phyloP scores from a whole-genome alignment of 495 filamentous ascomycete genomes.

The Cryomyces minteri region DNA sequence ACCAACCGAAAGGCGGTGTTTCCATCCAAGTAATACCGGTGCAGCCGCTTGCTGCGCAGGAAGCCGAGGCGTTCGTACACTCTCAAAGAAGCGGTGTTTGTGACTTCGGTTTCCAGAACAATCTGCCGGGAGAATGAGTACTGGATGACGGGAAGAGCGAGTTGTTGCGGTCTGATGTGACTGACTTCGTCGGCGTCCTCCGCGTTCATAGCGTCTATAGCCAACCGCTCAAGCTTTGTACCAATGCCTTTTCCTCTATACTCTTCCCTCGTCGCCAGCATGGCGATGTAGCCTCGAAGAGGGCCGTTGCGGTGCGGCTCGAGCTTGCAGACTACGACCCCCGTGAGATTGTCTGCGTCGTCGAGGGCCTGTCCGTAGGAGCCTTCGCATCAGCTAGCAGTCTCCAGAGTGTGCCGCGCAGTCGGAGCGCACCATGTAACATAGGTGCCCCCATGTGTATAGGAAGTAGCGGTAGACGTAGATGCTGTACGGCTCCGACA shows the following conservation, averaged over 20 bases:
- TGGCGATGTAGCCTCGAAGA: constrained; percentile 89
- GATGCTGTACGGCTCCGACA: constrained; percentile 98
- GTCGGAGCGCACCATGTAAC: constrained; percentile 51
- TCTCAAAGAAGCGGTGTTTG: constrained; percentile 78
- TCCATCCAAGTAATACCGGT: constrained; percentile 93
- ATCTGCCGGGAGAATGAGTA: constrained; percentile 28
- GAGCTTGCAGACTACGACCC: constrained; percentile 92
- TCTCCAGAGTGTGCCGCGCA: background rate
- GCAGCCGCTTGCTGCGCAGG: constrained; percentile 76
- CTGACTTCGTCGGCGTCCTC: constrained; percentile 70
- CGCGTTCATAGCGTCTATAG: constrained; percentile 79
- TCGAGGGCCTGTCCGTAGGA: constrained; percentile 41
- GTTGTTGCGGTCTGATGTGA: background rate
- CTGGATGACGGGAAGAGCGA: too few species aligned
- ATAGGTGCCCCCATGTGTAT: constrained; percentile 93
- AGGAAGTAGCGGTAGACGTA: constrained; percentile 99
- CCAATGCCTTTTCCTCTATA: constrained; percentile 81
- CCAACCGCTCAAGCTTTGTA: constrained; percentile 70
- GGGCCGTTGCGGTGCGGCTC: constrained; percentile 71
- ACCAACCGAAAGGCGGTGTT: constrained; percentile 85
- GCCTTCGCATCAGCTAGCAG: background rate
- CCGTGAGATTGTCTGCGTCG: constrained; percentile 36
- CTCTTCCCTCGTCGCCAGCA: constrained; percentile 72
- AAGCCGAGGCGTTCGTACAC: constrained; percentile 92
- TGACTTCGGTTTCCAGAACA: constrained; percentile 91